Percentiles rank a stretch among this genome's conserved stretches.
Evolutionary conservation across 371 early-diverging fungal species (phyloP).

Genomic region (Zancudomyces culisetae): DNA sequence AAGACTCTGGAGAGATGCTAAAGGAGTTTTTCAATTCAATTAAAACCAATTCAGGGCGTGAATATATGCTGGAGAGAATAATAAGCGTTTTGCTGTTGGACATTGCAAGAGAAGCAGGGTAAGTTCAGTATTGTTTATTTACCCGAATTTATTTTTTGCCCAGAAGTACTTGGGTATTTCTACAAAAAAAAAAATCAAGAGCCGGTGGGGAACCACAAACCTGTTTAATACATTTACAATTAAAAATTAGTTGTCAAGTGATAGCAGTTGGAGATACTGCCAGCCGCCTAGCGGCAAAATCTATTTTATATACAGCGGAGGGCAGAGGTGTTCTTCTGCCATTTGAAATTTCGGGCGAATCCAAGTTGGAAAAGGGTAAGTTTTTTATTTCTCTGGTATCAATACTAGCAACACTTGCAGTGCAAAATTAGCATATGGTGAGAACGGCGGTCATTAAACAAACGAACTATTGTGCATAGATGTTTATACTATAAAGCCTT

Average conservation of each 20-base stretch:
- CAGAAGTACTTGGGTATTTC: no score
- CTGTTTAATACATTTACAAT: conserved; percentile 12
- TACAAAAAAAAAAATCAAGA: no score
- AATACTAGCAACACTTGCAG: no score
- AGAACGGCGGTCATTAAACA: no score
- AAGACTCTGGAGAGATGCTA: neutral
- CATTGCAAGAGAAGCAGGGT: conserved; percentile 19
- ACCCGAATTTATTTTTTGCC: neutral
- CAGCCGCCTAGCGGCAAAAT: conserved; percentile 57
- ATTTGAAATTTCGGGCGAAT: conserved; percentile 45
- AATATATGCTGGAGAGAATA: conserved; percentile 35
- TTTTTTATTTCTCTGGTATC: no score
- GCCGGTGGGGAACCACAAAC: neutral
- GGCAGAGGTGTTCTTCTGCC: conserved; percentile 75
- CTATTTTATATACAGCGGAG: conserved; percentile 54
- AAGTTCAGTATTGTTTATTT: neutral
- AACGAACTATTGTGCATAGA: conserved; percentile 17
- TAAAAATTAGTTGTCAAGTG: conserved; percentile 31
- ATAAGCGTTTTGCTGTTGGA: conserved; percentile 32
- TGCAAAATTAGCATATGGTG: no score
- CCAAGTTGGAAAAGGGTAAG: conserved; percentile 9
- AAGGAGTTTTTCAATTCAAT: conserved; percentile 4
- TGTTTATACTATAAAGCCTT: conserved; percentile 45
- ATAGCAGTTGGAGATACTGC: conserved; percentile 61
- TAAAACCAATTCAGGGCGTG: conserved; percentile 32